Base-by-base conservation (phyloP, 148 eudicot species). In the Vaccinium vitisidaea region DNA sequence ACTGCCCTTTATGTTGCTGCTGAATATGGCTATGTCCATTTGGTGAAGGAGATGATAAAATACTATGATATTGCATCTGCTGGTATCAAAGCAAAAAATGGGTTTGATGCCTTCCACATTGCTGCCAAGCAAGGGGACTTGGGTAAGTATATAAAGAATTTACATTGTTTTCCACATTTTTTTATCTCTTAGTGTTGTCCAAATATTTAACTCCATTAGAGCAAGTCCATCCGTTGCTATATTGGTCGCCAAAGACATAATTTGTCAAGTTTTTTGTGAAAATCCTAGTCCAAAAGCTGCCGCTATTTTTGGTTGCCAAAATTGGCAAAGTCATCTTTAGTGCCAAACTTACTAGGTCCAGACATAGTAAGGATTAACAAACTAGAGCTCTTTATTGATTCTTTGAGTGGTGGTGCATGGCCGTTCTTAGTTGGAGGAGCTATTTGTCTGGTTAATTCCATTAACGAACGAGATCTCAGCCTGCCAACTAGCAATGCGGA, bases 71-170 rank as follows among this genome's bases (percentile, higher is more conserved):
- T 84, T 5, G 85, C 82, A 50, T 85, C 87, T 59, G 94, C 94
- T 84, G 82, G 89, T 30, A 73, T 92, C 80, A 90, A 86, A 81
- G 89, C 91, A 78, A 90, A 43, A 71, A 92, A 88, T 88, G 92
- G 92, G 10, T 87, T n/a, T 80, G 92, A 92, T 88, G 92, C 94
- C 56, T 89, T 92, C 84, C 94, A 89, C 80, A 81, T 92, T 83
- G 92, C 92, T 71, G 90, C 92, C 81, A 92, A 89, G 86, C 90
- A 89, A 77, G 92, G 94, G 49, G 79, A 92, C 79, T 80, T 92
- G 67, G 92, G 94, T 92, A 69, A 86, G 84, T 58, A 6, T 39
- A 36, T 53, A 49, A 69, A 69, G 14, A 55, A n/a, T 21, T 11
- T 48, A 19, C 56, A 58, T 80, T 12, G 0, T 30, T 32, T 58